Evolutionary conservation across 495 filamentous ascomycete genomes (phyloP), one percentile per base, ranked within the genome.

Genomic region (Hypoxylon intermedium): DNA sequence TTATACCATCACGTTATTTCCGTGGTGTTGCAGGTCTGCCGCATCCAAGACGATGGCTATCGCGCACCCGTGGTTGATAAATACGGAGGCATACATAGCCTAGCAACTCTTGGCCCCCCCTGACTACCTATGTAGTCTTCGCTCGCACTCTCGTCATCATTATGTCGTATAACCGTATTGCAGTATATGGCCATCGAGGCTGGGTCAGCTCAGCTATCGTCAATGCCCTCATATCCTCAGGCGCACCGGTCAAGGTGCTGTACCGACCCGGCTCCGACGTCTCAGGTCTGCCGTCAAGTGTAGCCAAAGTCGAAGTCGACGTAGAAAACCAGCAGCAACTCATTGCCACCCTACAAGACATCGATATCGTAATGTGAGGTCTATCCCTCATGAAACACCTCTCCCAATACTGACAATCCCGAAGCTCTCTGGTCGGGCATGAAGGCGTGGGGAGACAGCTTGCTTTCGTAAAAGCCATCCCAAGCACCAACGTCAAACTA

Each of bases 101-200:
- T n/a, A n/a, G n/a, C n/a, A n/a, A n/a, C n/a, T n/a, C n/a, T n/a
- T n/a, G n/a, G n/a, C n/a, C n/a, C n/a, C n/a, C n/a, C n/a, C n/a
- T n/a, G n/a, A n/a, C n/a, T n/a, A n/a, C n/a, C n/a, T n/a, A n/a
- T n/a, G n/a, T n/a, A n/a, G n/a, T n/a, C n/a, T n/a, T n/a, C n/a
- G n/a, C n/a, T n/a, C n/a, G n/a, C n/a, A n/a, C n/a, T n/a, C n/a
- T n/a, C n/a, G n/a, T n/a, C n/a, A n/a, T n/a, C n/a, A n/a, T n/a
- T n/a, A 82, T 84, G 78, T 48, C 63, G 2, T 63, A 43, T 37
- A 69, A 69, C 31, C 63, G 63, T 9, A 67, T 69, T 19, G 67
- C 67, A 7, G 37, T 69, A 23, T 69, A 69, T n/a, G 67, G 63
- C 24, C 67, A 69, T 26, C 62, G 67, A 30, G 67, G 67, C 21